Percentiles rank a stretch among this genome's conserved stretches.
These are phyloP conservation scores for Schizochytrium sp. DNA, from an alignment of 108 stramenopile genomes.

Conservation along the genomic window DNA sequence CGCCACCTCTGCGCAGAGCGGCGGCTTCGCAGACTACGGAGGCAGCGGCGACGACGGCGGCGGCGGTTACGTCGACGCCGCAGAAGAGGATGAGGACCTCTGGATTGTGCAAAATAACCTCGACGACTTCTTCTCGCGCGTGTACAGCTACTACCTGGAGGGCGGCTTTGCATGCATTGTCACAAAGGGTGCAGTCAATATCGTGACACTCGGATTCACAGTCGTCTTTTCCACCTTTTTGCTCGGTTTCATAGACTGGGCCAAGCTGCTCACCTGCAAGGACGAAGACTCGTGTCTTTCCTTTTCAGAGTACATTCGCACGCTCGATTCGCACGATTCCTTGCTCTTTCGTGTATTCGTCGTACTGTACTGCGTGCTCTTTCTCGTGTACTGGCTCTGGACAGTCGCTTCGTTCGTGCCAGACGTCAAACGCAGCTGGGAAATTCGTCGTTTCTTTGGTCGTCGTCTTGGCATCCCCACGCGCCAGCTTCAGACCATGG, in stretches of 20 bases:
- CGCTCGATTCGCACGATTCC: slow-evolving; percentile 22
- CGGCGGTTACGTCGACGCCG: background rate
- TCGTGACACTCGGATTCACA: slow-evolving; percentile 75
- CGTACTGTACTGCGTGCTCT: slow-evolving; percentile 18
- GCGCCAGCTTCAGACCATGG: slow-evolving; percentile 59
- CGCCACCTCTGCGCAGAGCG: background rate
- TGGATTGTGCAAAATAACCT: background rate
- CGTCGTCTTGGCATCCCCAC: slow-evolving; percentile 24
- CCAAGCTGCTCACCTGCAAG: slow-evolving; percentile 55
- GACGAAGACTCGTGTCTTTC: slow-evolving; percentile 70
- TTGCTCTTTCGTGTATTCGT: slow-evolving; percentile 25
- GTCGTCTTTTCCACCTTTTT: slow-evolving; percentile 70
- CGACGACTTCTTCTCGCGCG: slow-evolving; percentile 22
- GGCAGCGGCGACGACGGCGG: background rate
- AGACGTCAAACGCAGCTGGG: background rate
- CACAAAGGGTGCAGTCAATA: slow-evolving; percentile 67
- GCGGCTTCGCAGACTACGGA: background rate
- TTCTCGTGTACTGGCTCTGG: slow-evolving; percentile 18
- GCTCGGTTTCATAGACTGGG: slow-evolving; percentile 78
- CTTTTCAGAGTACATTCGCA: slow-evolving; percentile 41
- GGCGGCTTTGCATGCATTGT: slow-evolving; percentile 75
- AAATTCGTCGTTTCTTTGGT: background rate
- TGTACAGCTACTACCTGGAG: slow-evolving; percentile 81
- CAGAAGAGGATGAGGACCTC: background rate
- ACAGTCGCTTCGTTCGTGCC: background rate